Percentiles rank a stretch among this genome's conserved stretches.
Evolutionary conservation across 2,329 filamentous ascomycete species (phyloP).

Genomic region (Pestalotiopsis fici): DNA sequence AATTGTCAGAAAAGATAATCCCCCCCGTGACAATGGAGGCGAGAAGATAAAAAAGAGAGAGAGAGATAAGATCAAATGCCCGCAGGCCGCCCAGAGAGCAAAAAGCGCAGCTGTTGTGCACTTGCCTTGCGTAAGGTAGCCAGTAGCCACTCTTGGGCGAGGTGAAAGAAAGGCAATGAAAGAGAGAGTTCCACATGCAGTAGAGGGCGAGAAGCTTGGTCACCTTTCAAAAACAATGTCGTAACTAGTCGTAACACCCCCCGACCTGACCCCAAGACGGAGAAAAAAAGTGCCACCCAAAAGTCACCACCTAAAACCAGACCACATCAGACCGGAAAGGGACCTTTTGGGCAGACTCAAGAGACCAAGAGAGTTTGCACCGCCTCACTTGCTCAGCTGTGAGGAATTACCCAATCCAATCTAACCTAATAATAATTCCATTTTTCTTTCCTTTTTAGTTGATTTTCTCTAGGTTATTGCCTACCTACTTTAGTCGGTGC

Average conservation of each 20-base stretch:
- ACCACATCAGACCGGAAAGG: background rate
- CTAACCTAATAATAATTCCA: background rate
- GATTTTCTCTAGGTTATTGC: background rate
- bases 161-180: conserved; percentile 9
- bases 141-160: conserved; percentile 8
- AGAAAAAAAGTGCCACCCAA: background rate
- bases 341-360: background rate
- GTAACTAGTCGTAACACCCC: background rate
- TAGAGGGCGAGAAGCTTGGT: background rate
- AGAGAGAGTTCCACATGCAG: conserved; percentile 6
- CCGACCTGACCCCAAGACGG: background rate
- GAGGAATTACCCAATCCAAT: background rate
- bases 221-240: conserved; percentile 3
- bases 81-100: background rate
- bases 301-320: background rate
- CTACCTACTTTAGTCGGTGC: background rate
- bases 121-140: conserved; percentile 3
- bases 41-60: background rate
- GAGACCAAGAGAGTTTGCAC: background rate
- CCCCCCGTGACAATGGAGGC: background rate
- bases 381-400: conserved; percentile 3
- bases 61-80: background rate
- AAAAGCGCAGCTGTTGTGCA: background rate
- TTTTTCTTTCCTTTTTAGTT: background rate
- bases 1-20: background rate